Conservation (phyloP, 108 stramenopile genomes). For the Pseudonitzschia multiseries region DNA sequence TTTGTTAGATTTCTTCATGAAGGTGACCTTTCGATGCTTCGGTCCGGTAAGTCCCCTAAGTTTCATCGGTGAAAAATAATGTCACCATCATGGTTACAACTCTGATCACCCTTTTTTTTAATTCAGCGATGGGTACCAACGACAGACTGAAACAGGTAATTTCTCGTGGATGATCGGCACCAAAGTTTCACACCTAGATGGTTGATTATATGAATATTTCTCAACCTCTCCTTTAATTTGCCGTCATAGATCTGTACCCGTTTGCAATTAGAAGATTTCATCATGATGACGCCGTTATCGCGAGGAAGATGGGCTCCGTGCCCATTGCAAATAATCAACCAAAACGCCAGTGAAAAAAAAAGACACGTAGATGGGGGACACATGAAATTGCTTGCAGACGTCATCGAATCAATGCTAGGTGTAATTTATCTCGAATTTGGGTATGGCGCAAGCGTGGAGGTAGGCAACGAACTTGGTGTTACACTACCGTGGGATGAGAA, state of each 20-base stretch:
- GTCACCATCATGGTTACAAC: background rate
- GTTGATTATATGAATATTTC: background rate
- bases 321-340: constrained; percentile 20
- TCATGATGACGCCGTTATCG: constrained; percentile 38
- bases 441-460: constrained; percentile 30
- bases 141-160: constrained; percentile 28
- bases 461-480: constrained; percentile 47
- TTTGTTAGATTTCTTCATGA: constrained; percentile 53
- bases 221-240: background rate
- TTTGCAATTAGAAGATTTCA: constrained; percentile 38
- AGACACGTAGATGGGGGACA: constrained; percentile 5
- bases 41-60: constrained; percentile 42
- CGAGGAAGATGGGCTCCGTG: constrained; percentile 51
- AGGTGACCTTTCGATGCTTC: constrained; percentile 49
- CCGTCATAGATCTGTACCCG: constrained; percentile 21
- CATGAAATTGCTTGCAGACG: constrained; percentile 52
- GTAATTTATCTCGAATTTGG: constrained; percentile 53
- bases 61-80: background rate
- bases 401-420: constrained; percentile 60
- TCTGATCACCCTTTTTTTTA: background rate
- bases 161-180: background rate
- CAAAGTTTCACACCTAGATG: background rate
- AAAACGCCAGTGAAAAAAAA: background rate
- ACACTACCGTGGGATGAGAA: constrained; percentile 38
- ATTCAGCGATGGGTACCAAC: constrained; percentile 53